Conservation (phyloP, 805 yeast genomes). For the Wickerhamiella bombiphila region DNA sequence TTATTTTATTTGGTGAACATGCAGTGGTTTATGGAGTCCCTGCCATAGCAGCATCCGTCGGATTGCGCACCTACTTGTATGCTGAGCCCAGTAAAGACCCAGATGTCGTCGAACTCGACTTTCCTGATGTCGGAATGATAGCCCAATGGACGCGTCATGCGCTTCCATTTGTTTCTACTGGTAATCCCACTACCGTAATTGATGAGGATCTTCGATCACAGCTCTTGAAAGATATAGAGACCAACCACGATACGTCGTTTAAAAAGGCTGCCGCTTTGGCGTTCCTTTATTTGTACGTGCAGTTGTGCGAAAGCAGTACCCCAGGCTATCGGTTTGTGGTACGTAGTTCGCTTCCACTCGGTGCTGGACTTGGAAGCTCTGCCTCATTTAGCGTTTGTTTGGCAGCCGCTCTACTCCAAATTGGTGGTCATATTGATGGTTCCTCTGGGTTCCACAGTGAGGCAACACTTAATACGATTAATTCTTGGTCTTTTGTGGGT, state of each 20-base stretch:
- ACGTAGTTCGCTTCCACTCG: conserved; percentile 79
- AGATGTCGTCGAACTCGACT: conserved; percentile 44
- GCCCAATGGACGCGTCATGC: conserved; percentile 48
- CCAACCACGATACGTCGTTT: conserved; percentile 34
- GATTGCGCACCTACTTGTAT: conserved; percentile 66
- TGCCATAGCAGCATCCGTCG: conserved; percentile 90
- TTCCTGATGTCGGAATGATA: conserved; percentile 65
- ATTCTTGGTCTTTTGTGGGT: conserved; percentile 81
- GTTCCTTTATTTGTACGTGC: conserved; percentile 62
- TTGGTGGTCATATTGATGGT: conserved; percentile 39
- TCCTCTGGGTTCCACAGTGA: conserved; percentile 24
- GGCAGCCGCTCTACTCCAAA: conserved; percentile 48
- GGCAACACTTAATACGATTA: conserved; percentile 34
- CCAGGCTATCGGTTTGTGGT: conserved; percentile 48
- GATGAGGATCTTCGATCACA: conserved; percentile 41
- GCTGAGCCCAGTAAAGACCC: conserved; percentile 33
- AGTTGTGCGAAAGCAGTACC: conserved; percentile 34
- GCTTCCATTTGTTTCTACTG: conserved; percentile 39
- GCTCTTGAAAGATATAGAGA: conserved; percentile 28
- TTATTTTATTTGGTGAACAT: conserved; percentile 91
- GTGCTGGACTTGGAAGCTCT: conserved; percentile 93
- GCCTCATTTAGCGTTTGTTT: conserved; percentile 81
- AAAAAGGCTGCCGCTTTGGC: conserved; percentile 71
- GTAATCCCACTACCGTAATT: conserved; percentile 9
- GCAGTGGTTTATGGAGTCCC: conserved; percentile 89